A percentile compares a stretch with the other conserved stretches of the same genome.
These are phyloP conservation scores for Entomortierella chlamydospora DNA, from an alignment of 192 early-diverging fungal species.

Conservation along the genomic window DNA sequence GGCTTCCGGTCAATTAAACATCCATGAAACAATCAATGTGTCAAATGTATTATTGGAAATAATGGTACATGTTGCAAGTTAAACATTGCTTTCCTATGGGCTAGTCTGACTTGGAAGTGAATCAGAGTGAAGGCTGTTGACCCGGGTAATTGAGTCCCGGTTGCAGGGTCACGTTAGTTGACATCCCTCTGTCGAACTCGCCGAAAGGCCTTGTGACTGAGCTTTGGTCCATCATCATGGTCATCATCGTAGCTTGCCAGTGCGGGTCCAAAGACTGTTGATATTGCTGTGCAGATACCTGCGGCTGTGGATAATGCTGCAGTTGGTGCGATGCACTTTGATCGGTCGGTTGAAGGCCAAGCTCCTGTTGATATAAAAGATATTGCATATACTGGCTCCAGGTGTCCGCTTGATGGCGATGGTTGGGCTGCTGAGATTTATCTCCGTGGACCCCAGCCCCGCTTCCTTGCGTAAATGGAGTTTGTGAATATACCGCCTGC, in stretches of 20 bases:
- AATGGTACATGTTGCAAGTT: too few relatives aligned
- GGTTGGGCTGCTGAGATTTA: neutral
- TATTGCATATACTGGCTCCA: slow-evolving; percentile 48
- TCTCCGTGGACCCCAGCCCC: neutral
- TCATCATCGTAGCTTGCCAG: slow-evolving; percentile 51
- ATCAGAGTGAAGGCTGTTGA: neutral
- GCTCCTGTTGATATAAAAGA: slow-evolving; percentile 22
- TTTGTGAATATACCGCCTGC: neutral
- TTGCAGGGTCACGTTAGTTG: neutral
- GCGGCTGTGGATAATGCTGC: slow-evolving; percentile 2
- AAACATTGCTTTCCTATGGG: too few relatives aligned
- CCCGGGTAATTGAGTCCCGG: slow-evolving; percentile 1
- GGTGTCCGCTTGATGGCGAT: neutral
- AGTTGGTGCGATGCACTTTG: neutral
- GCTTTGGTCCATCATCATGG: slow-evolving; percentile 44
- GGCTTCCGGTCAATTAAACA: too few relatives aligned
- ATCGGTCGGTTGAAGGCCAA: neutral
- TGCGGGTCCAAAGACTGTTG: slow-evolving; percentile 21
- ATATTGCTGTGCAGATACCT: neutral
- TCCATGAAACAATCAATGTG: too few relatives aligned
- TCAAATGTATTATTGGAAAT: too few relatives aligned
- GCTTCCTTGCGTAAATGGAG: neutral
- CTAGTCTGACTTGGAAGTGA: neutral
- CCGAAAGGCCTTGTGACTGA: neutral
- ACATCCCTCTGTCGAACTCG: neutral